These are phyloP conservation scores for Hanseniaspora hatyaiensis DNA, from an alignment of 805 yeast species.

Conservation along the genomic window DNA sequence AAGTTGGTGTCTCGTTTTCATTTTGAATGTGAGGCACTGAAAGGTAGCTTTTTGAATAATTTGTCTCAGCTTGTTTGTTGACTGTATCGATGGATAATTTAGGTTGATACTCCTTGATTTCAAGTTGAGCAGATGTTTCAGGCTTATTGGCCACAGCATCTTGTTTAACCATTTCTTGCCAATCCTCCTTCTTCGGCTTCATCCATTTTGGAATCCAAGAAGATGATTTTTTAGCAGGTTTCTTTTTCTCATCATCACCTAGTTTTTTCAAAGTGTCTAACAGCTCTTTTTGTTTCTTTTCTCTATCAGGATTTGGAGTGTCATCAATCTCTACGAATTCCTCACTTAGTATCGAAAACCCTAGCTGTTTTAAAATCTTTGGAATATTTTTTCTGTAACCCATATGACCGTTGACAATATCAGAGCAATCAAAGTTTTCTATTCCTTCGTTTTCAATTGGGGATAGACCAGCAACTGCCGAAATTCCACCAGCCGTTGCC, in stretches of 20 bases:
- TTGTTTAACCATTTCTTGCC: slow-evolving; percentile 53
- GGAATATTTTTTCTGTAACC: slow-evolving; percentile 94
- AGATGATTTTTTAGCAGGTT: slow-evolving; percentile 31
- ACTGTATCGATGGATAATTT: background rate
- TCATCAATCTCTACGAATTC: slow-evolving; percentile 94
- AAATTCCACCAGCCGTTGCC: slow-evolving; percentile 89
- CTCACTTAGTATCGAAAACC: slow-evolving; percentile 75
- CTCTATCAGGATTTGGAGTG: slow-evolving; percentile 71
- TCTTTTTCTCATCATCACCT: slow-evolving; percentile 65
- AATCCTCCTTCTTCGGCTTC: slow-evolving; percentile 44
- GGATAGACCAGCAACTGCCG: slow-evolving; percentile 82
- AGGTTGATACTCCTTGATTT: background rate
- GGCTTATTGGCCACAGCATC: slow-evolving; percentile 23
- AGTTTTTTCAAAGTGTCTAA: slow-evolving; percentile 49
- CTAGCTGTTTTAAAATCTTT: slow-evolving; percentile 50
- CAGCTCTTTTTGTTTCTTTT: slow-evolving; percentile 70
- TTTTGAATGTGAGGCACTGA: background rate
- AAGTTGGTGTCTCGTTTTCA: background rate
- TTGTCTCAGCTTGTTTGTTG: background rate
- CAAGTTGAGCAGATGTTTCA: too few relatives aligned
- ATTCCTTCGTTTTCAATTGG: slow-evolving; percentile 57
- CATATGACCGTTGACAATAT: slow-evolving; percentile 87
- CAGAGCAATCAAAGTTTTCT: slow-evolving; percentile 82
- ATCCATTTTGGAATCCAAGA: slow-evolving; percentile 38
- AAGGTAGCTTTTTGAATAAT: background rate